Evolutionary conservation across 805 yeast genomes (phyloP).

Genomic region (Pichia pseudocactophila): DNA sequence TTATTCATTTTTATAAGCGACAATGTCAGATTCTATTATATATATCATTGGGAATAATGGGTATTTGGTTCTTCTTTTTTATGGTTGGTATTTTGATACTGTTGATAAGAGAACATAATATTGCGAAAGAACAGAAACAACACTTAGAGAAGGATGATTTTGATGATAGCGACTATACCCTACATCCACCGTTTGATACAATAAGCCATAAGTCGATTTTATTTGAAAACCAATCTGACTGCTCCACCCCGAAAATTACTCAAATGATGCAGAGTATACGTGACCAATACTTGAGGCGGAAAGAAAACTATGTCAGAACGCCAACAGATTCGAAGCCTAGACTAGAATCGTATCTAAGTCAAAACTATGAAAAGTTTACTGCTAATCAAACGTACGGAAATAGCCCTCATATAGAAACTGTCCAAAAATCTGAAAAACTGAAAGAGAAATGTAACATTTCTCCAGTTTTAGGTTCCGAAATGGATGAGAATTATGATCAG

Average conservation of each 20-base stretch:
- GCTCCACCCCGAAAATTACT: not conserved
- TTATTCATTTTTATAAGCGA: constrained; percentile 28
- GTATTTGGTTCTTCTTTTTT: constrained; percentile 41
- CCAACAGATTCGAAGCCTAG: constrained; percentile 7
- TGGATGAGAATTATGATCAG: no score
- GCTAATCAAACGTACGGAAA: no score
- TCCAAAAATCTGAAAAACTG: not conserved
- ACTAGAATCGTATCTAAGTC: not conserved
- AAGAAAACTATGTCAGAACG: constrained; percentile 4
- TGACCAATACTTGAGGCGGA: constrained; percentile 5
- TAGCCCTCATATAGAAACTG: not conserved
- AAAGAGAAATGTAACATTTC: no score
- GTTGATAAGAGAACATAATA: constrained; percentile 7
- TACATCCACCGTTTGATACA: constrained; percentile 14
- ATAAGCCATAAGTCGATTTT: constrained; percentile 1
- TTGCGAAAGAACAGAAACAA: not conserved
- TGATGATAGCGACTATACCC: not conserved
- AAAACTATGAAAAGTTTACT: not conserved
- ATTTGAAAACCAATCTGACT: not conserved
- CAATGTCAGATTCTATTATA: constrained; percentile 37
- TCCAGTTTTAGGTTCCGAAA: not conserved
- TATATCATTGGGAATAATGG: constrained; percentile 36
- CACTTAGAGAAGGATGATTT: not conserved
- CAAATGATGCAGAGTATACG: constrained; percentile 5
- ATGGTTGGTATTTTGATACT: constrained; percentile 14